Evolutionary conservation across 2,329 filamentous ascomycete genomes (phyloP), one percentile per base, ranked within the genome.

Genomic region (Stachybotrys elegans): DNA sequence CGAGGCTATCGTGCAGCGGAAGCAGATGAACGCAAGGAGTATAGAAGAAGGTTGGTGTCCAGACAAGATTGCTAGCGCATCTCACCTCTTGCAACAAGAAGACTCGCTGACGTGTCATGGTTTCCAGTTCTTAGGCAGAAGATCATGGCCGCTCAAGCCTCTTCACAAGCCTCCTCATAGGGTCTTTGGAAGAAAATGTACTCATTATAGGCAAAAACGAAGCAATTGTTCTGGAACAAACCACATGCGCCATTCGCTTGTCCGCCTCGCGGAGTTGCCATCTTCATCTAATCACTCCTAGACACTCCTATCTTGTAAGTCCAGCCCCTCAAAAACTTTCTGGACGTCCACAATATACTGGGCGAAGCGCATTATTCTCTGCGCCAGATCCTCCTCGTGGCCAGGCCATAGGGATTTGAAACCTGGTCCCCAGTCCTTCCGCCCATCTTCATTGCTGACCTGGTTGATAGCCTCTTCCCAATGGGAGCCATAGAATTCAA

Each of bases 21-120:
- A 98, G 73, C 88, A 86, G 44, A 82, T 84, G 52, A 96, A 93
- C 61, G 69, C 95, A 50, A 81, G 87, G 45, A 75, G 93, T 29
- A 84, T 97, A 19, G 93, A 98, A 70, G 92, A 97, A 70, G 88
- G 88, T 84, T n/a, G n/a, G n/a, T n/a, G n/a, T n/a, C n/a, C n/a
- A n/a, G n/a, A n/a, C n/a, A n/a, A n/a, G n/a, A n/a, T n/a, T n/a
- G n/a, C n/a, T n/a, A n/a, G n/a, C n/a, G n/a, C n/a, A n/a, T n/a
- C n/a, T n/a, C n/a, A n/a, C n/a, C n/a, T n/a, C n/a, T n/a, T n/a
- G n/a, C n/a, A n/a, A n/a, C n/a, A n/a, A n/a, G n/a, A 65, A 53
- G 68, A 68, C 43, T 59, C 65, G 41, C 51, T 64, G 43, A 64
- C 58, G 27, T 40, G 35, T 27, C 21, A 44, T 19, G 38, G 43